Conservation (phyloP, 2,329 filamentous ascomycete genomes). For the Beauveria bassiana region DNA sequence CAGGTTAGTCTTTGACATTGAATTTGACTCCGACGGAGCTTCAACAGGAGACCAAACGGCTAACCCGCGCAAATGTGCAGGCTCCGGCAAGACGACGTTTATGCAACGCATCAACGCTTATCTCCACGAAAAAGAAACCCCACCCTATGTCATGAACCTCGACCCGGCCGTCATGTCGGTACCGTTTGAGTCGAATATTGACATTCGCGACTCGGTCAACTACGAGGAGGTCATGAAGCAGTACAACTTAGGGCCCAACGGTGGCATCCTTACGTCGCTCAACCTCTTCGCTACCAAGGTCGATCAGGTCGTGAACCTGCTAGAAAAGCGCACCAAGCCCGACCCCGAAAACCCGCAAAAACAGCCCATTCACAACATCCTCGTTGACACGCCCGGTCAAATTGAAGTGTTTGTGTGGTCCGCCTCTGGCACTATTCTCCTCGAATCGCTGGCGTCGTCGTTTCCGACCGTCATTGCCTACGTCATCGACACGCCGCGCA, state of each 20-base stretch:
- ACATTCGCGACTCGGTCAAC: conserved; percentile 97
- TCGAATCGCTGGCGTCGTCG: conserved; percentile 84
- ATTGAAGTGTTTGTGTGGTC: conserved; percentile 99
- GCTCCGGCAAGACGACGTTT: conserved; percentile 98
- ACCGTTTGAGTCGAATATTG: conserved; percentile 95
- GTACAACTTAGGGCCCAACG: conserved; percentile 95
- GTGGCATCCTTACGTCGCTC: conserved; percentile 87
- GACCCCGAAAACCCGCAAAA: conserved; percentile 50
- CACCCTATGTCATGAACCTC: conserved; percentile 94
- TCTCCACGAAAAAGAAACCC: conserved; percentile 69
- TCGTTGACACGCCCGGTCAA: conserved; percentile 93
- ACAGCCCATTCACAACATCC: conserved; percentile 69
- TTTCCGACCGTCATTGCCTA: conserved; percentile 98
- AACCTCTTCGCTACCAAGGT: conserved; percentile 98
- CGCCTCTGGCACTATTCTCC: conserved; percentile 85
- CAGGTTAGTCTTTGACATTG: conserved; percentile 45
- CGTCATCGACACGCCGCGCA: conserved; percentile 92
- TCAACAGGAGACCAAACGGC: background rate
- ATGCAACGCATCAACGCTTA: conserved; percentile 97
- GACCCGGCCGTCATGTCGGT: conserved; percentile 91
- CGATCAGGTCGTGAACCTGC: conserved; percentile 80
- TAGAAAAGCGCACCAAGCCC: conserved; percentile 78
- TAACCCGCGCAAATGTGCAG: conserved; percentile 29
- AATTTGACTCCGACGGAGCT: background rate
- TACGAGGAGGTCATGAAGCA: conserved; percentile 99